phyloP scores from a whole-genome alignment of 441 rosid genomes.

The Oxalis stricta region DNA sequence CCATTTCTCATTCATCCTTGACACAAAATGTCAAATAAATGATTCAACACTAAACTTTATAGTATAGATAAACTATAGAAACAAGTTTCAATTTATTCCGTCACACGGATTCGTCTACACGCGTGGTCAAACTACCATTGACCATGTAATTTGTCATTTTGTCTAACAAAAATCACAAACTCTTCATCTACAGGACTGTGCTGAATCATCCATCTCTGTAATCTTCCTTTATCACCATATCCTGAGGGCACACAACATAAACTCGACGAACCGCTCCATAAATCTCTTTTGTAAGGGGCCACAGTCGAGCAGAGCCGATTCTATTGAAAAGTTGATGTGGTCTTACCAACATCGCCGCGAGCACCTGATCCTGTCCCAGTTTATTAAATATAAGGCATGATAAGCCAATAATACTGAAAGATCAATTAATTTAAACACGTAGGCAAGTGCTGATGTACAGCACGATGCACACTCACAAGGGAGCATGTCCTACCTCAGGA shows the following conservation, averaged over 20 bases:
- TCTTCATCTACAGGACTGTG: slow-evolving; percentile 15
- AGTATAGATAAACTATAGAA: too few species aligned
- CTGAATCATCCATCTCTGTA: slow-evolving; percentile 25
- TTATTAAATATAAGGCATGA: neutral
- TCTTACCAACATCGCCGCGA: slow-evolving; percentile 14
- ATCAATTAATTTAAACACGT: too few species aligned
- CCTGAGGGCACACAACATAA: slow-evolving; percentile 14
- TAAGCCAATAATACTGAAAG: neutral
- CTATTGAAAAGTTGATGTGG: neutral
- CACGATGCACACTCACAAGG: too few species aligned
- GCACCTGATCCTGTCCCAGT: slow-evolving; percentile 11
- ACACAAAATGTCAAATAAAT: too few species aligned
- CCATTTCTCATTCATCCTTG: too few species aligned
- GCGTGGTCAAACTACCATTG: too few species aligned
- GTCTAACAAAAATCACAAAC: slow-evolving; percentile 12
- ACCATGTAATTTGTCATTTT: slow-evolving; percentile 32
- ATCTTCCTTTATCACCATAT: slow-evolving; percentile 1
- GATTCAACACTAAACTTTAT: too few species aligned
- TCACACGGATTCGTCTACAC: too few species aligned
- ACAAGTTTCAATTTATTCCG: too few species aligned
- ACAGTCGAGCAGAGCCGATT: slow-evolving; percentile 3
- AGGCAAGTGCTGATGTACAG: too few species aligned
- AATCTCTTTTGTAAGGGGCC: slow-evolving; percentile 12
- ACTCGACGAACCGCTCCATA: slow-evolving; percentile 18
- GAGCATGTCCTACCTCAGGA: too few species aligned